Evolutionary conservation across 139 green algal species (phyloP).

Genomic region (Marvania coccoides): DNA sequence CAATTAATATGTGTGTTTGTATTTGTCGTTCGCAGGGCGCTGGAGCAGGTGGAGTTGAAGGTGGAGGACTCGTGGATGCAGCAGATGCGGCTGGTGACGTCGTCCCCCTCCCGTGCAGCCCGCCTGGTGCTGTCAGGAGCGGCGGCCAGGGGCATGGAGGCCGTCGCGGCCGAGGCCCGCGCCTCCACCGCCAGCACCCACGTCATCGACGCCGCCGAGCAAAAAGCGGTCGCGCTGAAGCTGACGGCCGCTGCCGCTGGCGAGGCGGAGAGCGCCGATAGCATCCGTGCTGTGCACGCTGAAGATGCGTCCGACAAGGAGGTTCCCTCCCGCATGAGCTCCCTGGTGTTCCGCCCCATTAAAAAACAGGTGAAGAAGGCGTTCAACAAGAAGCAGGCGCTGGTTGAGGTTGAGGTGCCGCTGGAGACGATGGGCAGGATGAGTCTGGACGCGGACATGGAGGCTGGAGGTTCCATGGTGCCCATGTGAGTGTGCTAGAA

Average conservation of each 20-base stretch:
- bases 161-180: background rate
- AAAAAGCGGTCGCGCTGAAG: background rate
- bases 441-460: too few relatives aligned
- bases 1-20: background rate
- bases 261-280: too few relatives aligned
- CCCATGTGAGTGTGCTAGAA: too few relatives aligned
- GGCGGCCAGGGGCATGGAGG: background rate
- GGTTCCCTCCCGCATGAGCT: background rate
- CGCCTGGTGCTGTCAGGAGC: background rate
- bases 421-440: too few relatives aligned
- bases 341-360: background rate
- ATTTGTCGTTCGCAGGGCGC: background rate
- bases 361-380: background rate
- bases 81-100: slow-evolving; percentile 11
- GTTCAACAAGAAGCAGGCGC: background rate
- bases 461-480: too few relatives aligned
- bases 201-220: background rate
- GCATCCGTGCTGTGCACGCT: background rate
- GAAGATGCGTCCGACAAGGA: background rate
- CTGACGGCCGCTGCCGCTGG: background rate
- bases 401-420: background rate
- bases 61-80: slow-evolving; percentile 18
- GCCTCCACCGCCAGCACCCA: background rate
- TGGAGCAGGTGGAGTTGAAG: slow-evolving; percentile 16
- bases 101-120: background rate